Evolutionary conservation across 75 land plant species (phyloP), one percentile per base, ranked within the genome.

Genomic region (Pinus albicaulis): DNA sequence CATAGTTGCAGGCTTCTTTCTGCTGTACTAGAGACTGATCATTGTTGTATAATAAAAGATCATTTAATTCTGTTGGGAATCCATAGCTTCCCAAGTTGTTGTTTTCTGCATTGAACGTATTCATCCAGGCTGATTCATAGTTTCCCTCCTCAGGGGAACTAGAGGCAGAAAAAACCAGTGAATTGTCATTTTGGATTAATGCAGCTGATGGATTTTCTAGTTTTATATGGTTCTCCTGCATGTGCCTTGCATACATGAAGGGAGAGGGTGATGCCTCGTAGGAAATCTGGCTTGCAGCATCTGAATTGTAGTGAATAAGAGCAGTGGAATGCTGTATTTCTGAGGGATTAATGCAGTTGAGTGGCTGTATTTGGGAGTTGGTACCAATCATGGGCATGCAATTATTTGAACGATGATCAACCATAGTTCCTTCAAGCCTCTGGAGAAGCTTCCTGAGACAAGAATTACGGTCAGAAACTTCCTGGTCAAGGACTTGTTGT

Each of bases 401-500:
- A 24, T 41, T 68, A 52, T 68, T 41, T 68, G 71, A 68, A 17
- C 71, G 71, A 48, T 48, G 53, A 68, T 68, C 71, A n/a, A 68
- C 11, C n/a, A 41, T n/a, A 41, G 53, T 20, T 3, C 48, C 71
- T 44, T 68, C 71, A 41, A 68, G 71, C 12, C 41, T 68, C 71
- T 68, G 48, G 20, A 68, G 20, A 23, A 68, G 71, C 52, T 68
- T 68, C 71, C 71, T 68, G n/a, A 68, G 41, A 10, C 48, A 68
- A n/a, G 12, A 20, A 68, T 68, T 68, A 20, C 19, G 23, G 19
- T 68, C 52, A 5, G 71, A 23, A 23, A 36, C 48, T 68, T 68
- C 38, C 22, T 68, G 71, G n/a, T 68, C 53, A 36, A 68, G n/a
- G 52, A 44, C 71, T 68, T 68, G 71, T 68, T 68, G 71, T 38